A percentile compares a stretch with the other conserved stretches of the same genome.
Conservation (phyloP, 2,329 filamentous ascomycete species). For the Didymella segeticola region DNA sequence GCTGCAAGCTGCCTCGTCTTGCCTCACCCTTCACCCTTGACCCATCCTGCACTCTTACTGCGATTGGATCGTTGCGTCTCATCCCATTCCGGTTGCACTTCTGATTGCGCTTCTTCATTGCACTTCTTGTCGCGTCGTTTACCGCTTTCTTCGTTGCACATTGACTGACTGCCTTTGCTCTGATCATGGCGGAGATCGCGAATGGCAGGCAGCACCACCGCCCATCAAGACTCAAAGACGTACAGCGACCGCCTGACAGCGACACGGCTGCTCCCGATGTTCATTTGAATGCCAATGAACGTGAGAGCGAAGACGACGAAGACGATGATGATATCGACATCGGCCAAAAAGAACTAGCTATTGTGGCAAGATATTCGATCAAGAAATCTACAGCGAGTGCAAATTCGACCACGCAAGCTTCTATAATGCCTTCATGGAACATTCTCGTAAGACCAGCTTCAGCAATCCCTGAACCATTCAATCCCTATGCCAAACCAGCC, state of each 20-base stretch:
- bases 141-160: background rate
- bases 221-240: conserved; percentile 34
- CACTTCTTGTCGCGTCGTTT: background rate
- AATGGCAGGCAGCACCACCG: conserved; percentile 14
- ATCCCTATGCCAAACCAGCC: background rate
- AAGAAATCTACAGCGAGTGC: background rate
- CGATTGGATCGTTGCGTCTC: background rate
- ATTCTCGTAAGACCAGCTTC: background rate
- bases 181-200: conserved; percentile 22
- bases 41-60: background rate
- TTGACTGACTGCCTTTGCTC: background rate
- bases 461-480: background rate
- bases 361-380: background rate
- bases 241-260: conserved; percentile 27
- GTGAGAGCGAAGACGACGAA: background rate
- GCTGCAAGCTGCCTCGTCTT: conserved; percentile 14
- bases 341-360: background rate
- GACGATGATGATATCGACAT: background rate
- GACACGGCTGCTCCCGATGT: conserved; percentile 29
- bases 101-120: background rate
- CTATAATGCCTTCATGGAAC: background rate
- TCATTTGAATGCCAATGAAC: conserved; percentile 14
- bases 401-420: background rate
- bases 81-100: background rate
- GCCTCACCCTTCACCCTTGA: background rate